A percentile compares a stretch with the other conserved stretches of the same genome.
Evolutionary conservation across 129 eudicot species (phyloP).

Genomic region (Pulicaria dysenterica): DNA sequence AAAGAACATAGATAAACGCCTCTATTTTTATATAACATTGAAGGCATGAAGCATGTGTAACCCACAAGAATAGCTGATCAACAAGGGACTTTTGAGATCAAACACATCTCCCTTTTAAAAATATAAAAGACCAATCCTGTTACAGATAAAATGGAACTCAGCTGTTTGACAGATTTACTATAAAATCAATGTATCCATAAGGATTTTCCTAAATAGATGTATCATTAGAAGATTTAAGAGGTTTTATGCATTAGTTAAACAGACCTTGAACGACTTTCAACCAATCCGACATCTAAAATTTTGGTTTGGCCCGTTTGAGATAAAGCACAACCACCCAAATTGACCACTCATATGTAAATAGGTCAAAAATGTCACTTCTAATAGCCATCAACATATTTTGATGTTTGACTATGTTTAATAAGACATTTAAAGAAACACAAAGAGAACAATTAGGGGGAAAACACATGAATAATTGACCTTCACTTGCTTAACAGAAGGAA

Average conservation of each 20-base stretch:
- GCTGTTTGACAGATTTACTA: not conserved
- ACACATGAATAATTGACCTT: constrained; percentile 54
- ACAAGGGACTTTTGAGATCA: constrained; percentile 14
- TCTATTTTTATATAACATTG: not conserved
- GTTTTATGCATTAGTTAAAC: no score
- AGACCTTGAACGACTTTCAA: no score
- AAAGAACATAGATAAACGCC: not conserved
- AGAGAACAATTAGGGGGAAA: not conserved
- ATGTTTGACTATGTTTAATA: no score
- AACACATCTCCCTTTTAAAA: not conserved
- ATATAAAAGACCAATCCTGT: not conserved
- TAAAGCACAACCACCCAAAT: not conserved
- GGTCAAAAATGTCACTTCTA: not conserved
- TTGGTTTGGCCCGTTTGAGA: no score
- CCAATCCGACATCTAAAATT: no score
- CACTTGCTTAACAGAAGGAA: constrained; percentile 93
- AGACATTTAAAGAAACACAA: not conserved
- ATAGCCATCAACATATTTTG: not conserved
- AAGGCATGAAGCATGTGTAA: not conserved
- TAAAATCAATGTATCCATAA: not conserved
- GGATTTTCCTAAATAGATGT: constrained; percentile 2
- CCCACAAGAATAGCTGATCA: not conserved
- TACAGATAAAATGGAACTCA: constrained; percentile 4
- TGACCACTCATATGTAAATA: not conserved
- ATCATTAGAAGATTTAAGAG: no score